phyloP scores from a whole-genome alignment of 208 protist genomes.

The Giardia duodenalis region DNA sequence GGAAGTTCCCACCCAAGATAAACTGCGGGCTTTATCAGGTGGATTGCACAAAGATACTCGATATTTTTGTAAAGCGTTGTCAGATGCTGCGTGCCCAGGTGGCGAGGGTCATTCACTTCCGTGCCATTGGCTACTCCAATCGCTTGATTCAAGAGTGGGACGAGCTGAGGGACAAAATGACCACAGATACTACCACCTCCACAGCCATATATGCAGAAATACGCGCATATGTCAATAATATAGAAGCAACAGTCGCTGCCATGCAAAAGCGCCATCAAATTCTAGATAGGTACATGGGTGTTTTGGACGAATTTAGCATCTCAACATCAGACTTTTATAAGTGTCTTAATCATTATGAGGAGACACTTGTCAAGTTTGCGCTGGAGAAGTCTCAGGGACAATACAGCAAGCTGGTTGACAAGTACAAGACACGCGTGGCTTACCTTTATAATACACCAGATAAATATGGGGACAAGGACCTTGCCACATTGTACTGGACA shows the following conservation, averaged over 20 bases:
- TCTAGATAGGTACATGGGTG: background rate
- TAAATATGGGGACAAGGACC: background rate
- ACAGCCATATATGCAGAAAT: background rate
- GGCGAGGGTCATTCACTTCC: background rate
- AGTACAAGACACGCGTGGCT: background rate
- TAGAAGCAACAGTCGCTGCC: background rate
- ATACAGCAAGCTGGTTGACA: constrained; percentile 5
- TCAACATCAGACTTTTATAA: background rate
- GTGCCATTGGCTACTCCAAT: background rate
- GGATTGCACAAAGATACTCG: background rate
- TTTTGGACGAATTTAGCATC: constrained; percentile 12
- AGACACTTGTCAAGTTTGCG: background rate
- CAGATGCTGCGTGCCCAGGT: background rate
- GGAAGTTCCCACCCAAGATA: background rate
- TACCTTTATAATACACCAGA: background rate
- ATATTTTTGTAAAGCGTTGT: background rate
- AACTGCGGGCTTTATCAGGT: background rate
- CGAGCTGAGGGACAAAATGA: background rate
- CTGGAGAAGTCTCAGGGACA: background rate
- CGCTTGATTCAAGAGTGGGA: constrained; percentile 10
- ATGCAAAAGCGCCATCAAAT: background rate
- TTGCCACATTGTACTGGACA: background rate
- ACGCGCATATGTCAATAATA: background rate
- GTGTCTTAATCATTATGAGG: background rate
- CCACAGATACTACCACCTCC: background rate